Percentiles rank a stretch among this genome's conserved stretches.
Conservation (phyloP, 2,329 filamentous ascomycete genomes). For the Trichoderma sp. region DNA sequence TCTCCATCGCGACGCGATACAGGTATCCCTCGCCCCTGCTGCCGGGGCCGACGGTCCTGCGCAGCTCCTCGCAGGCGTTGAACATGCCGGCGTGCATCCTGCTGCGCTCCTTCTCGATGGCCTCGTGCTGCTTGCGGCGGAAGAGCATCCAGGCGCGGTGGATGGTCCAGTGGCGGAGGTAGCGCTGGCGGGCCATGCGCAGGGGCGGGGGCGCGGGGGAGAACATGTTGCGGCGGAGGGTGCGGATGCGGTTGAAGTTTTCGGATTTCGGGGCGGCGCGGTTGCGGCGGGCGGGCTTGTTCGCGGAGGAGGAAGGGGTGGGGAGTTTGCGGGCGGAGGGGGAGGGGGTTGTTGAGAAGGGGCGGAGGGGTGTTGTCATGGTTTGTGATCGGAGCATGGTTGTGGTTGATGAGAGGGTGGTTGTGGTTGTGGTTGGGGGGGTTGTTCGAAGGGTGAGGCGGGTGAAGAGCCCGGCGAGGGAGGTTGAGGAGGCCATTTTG, state of each 20-base stretch:
- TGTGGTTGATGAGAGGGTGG: background rate
- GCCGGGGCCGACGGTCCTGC: slow-evolving; percentile 59
- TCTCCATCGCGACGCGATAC: slow-evolving; percentile 87
- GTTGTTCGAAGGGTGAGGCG: slow-evolving; percentile 29
- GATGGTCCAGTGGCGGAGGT: slow-evolving; percentile 97
- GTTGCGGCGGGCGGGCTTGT: slow-evolving; percentile 36
- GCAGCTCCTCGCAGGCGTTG: slow-evolving; percentile 81
- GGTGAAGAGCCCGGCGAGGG: slow-evolving; percentile 40
- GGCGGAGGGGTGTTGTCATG: slow-evolving; percentile 29
- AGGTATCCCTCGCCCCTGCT: slow-evolving; percentile 67
- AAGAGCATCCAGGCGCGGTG: slow-evolving; percentile 92
- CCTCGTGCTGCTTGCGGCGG: slow-evolving; percentile 67
- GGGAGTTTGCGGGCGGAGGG: slow-evolving; percentile 39
- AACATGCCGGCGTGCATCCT: slow-evolving; percentile 81
- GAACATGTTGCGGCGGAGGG: slow-evolving; percentile 53
- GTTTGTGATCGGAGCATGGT: too few species aligned
- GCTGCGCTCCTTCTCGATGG: slow-evolving; percentile 70
- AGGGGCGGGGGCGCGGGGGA: slow-evolving; percentile 66
- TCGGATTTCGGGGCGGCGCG: slow-evolving; percentile 41
- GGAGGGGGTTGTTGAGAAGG: slow-evolving; percentile 41
- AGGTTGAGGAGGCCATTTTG: slow-evolving; percentile 37
- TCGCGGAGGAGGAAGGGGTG: slow-evolving; percentile 33
- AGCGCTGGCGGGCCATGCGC: slow-evolving; percentile 82
- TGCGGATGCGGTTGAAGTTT: slow-evolving; percentile 48
- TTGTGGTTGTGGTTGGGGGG: slow-evolving; percentile 26